These are phyloP conservation scores for Saccharum officinarum DNA, from an alignment of 176 grass and related monocot species.

Conservation along the genomic window DNA sequence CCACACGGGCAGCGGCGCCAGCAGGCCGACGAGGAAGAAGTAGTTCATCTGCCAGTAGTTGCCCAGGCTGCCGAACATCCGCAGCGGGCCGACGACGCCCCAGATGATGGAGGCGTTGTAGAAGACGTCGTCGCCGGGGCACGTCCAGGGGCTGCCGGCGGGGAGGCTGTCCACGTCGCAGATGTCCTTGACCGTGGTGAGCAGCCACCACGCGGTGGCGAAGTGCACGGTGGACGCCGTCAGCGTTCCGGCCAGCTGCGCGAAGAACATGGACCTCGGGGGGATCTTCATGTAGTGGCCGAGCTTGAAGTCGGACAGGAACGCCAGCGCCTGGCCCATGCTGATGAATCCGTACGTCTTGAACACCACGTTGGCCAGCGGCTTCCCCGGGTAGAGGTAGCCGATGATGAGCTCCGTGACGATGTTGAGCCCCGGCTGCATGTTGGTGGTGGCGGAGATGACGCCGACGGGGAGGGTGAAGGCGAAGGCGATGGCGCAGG, in stretches of 20 bases:
- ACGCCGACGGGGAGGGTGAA: constrained; percentile 79
- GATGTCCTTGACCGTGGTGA: constrained; percentile 47
- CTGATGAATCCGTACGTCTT: constrained; percentile 86
- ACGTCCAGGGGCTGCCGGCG: constrained; percentile 77
- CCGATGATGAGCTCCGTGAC: constrained; percentile 86
- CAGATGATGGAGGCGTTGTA: constrained; percentile 87
- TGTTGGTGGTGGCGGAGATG: constrained; percentile 56
- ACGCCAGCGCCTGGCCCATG: constrained; percentile 72
- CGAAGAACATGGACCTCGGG: constrained; percentile 71
- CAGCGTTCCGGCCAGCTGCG: constrained; percentile 56
- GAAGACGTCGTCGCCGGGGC: constrained; percentile 75
- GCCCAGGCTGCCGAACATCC: constrained; percentile 65
- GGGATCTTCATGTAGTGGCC: constrained; percentile 95
- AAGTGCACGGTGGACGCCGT: constrained; percentile 62
- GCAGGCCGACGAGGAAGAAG: constrained; percentile 58
- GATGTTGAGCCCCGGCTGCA: constrained; percentile 63
- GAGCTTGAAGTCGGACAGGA: constrained; percentile 75
- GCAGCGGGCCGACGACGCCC: constrained; percentile 75
- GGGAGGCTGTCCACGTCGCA: constrained; percentile 45
- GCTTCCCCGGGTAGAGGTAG: constrained; percentile 71
- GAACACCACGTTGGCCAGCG: constrained; percentile 77
- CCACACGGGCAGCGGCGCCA: constrained; percentile 59
- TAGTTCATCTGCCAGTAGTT: constrained; percentile 62
- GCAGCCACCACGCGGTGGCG: constrained; percentile 75
- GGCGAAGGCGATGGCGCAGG: constrained; percentile 53